phyloP scores from a whole-genome alignment of 805 yeast genomes.

The Clavispora asparagi region DNA sequence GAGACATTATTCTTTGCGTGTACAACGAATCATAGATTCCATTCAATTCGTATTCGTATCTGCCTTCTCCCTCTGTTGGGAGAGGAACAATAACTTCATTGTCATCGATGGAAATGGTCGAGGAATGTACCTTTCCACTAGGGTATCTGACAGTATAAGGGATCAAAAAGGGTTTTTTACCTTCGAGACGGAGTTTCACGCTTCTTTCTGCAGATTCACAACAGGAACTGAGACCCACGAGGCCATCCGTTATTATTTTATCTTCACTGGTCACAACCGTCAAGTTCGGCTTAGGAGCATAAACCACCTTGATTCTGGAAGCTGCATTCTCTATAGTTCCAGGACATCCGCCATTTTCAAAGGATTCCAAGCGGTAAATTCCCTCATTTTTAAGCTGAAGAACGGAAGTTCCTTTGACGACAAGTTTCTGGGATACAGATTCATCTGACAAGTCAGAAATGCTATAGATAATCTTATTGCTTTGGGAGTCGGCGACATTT shows the following conservation, averaged over 20 bases:
- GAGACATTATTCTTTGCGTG: slow-evolving; percentile 26
- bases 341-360: slow-evolving; percentile 40
- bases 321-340: slow-evolving; percentile 27
- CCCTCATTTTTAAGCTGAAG: slow-evolving; percentile 38
- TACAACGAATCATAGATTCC: slow-evolving; percentile 66
- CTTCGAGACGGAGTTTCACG: slow-evolving; percentile 41
- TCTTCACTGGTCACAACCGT: slow-evolving; percentile 11
- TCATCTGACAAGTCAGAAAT: slow-evolving; percentile 18
- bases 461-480: slow-evolving; percentile 31
- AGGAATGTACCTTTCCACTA: slow-evolving; percentile 39
- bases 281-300: slow-evolving; percentile 19
- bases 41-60: slow-evolving; percentile 54
- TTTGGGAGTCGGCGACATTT: slow-evolving; percentile 25
- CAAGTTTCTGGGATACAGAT: slow-evolving; percentile 1
- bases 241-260: slow-evolving; percentile 1
- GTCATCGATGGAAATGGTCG: slow-evolving; percentile 28
- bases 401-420: slow-evolving; percentile 7
- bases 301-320: slow-evolving; percentile 16
- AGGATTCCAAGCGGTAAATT: slow-evolving; percentile 33
- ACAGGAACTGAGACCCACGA: slow-evolving; percentile 20
- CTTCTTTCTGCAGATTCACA: slow-evolving; percentile 28
- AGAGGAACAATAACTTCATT: slow-evolving; percentile 29
- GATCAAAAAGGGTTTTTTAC: slow-evolving; percentile 63
- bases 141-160: slow-evolving; percentile 62
- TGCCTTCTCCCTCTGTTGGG: slow-evolving; percentile 47